These are phyloP conservation scores for Artemisia argyi DNA, from an alignment of 129 eudicot species.

Conservation along the genomic window DNA sequence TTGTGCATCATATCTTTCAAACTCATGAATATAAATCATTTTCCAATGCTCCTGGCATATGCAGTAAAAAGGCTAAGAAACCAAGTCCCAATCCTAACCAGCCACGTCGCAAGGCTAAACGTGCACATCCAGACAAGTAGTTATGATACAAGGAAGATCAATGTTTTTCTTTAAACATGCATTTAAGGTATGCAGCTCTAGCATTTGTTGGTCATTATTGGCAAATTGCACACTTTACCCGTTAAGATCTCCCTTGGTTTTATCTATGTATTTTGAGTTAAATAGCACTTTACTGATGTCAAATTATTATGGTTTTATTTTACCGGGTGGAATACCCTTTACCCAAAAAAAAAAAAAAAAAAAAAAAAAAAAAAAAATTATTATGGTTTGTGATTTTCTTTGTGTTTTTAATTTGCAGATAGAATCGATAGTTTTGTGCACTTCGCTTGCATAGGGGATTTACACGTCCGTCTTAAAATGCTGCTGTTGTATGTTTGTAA, in stretches of 20 bases:
- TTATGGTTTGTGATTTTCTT: neutral
- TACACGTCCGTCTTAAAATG: slow-evolving; percentile 1
- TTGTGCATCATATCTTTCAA: neutral
- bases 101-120: slow-evolving; percentile 73
- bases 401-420: slow-evolving; percentile 14
- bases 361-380: too few relatives aligned
- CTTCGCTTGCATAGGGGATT: neutral
- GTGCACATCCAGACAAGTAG: slow-evolving; percentile 69
- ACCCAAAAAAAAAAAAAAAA: too few relatives aligned
- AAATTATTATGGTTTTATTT: neutral
- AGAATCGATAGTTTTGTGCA: slow-evolving; percentile 18
- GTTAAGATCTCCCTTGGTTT: neutral
- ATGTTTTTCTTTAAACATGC: slow-evolving; percentile 14
- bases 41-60: slow-evolving; percentile 5
- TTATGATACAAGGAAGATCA: slow-evolving; percentile 17
- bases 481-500: slow-evolving; percentile 33
- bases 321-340: too few relatives aligned
- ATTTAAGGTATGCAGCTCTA: slow-evolving; percentile 30
- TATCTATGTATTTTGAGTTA: neutral
- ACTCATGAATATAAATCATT: slow-evolving; percentile 3
- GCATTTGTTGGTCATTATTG: neutral
- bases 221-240: neutral
- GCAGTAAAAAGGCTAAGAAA: slow-evolving; percentile 53
- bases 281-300: neutral
- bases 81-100: slow-evolving; percentile 46